phyloP scores from a whole-genome alignment of 148 eudicot species.

The Euryodendron excelsum region DNA sequence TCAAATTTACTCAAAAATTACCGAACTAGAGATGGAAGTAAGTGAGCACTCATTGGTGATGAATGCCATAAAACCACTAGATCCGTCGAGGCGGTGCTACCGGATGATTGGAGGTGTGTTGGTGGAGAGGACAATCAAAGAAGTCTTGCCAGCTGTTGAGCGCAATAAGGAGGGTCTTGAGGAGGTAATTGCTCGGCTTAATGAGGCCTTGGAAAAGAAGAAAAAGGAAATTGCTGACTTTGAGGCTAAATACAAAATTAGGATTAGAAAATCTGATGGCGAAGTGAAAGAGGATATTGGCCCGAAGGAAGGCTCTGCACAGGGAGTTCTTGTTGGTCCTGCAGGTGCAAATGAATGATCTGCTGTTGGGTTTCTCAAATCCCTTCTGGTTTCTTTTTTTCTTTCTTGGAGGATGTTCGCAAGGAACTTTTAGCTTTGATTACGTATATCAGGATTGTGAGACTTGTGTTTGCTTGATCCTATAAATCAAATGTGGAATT shows the following conservation, averaged over 20 bases:
- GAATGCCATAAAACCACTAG: slow-evolving; percentile 82
- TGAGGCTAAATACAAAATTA: slow-evolving; percentile 79
- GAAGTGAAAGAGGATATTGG: slow-evolving; percentile 57
- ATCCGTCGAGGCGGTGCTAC: slow-evolving; percentile 79
- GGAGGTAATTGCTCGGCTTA: slow-evolving; percentile 76
- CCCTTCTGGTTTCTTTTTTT: neutral
- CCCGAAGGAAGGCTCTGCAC: slow-evolving; percentile 81
- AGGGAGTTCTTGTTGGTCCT: slow-evolving; percentile 93
- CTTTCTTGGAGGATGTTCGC: neutral
- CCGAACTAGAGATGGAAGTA: slow-evolving; percentile 94
- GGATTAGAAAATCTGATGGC: slow-evolving; percentile 67
- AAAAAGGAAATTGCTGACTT: slow-evolving; percentile 78
- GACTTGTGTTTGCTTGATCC: neutral
- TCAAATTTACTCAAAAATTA: slow-evolving; percentile 84
- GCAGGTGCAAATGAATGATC: slow-evolving; percentile 46
- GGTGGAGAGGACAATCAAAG: slow-evolving; percentile 85
- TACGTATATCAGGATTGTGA: neutral
- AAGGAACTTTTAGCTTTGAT: neutral
- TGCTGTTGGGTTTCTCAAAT: neutral
- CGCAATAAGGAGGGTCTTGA: slow-evolving; percentile 84
- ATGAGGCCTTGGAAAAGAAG: slow-evolving; percentile 74
- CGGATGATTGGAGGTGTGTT: slow-evolving; percentile 95
- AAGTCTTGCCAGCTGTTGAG: slow-evolving; percentile 89
- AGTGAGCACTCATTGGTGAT: slow-evolving; percentile 86
- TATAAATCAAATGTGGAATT: neutral